These are phyloP conservation scores for Trichoderma polysporum DNA, from an alignment of 2,329 filamentous ascomycete genomes.

Conservation along the genomic window DNA sequence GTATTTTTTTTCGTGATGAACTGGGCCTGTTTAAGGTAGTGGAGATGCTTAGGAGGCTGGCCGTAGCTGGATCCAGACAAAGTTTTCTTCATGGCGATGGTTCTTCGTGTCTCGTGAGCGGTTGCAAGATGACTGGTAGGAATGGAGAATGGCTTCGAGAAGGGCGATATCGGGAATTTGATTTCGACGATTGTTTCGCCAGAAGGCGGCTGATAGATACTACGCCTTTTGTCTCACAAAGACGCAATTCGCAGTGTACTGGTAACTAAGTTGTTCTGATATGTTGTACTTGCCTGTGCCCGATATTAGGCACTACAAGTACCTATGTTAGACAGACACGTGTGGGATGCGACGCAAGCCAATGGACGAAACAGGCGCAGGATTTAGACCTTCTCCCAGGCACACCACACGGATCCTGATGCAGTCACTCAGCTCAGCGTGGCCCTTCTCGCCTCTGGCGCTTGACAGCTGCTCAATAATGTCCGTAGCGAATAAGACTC, in stretches of 20 bases:
- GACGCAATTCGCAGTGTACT: background rate
- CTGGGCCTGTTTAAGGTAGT: slow-evolving; percentile 16
- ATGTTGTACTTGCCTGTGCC: too few species aligned
- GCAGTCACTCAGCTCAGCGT: background rate
- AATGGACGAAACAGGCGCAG: background rate
- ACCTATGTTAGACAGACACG: background rate
- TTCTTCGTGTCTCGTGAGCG: slow-evolving; percentile 7
- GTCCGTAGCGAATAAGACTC: background rate
- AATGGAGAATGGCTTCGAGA: background rate
- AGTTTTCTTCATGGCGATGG: background rate
- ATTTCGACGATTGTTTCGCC: background rate
- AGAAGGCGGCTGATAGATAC: background rate
- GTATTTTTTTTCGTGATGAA: background rate
- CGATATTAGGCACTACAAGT: too few species aligned
- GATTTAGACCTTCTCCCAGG: background rate
- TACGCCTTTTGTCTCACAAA: background rate
- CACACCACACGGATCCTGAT: background rate
- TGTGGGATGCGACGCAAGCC: background rate
- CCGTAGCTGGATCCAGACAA: background rate
- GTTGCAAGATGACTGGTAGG: background rate
- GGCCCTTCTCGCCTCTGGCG: background rate
- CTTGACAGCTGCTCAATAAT: background rate
- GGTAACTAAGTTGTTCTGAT: too few species aligned
- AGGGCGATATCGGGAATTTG: slow-evolving; percentile 13
- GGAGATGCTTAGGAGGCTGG: slow-evolving; percentile 5